A percentile compares a stretch with the other conserved stretches of the same genome.
Evolutionary conservation across 768 basidiomycete genomes (phyloP).

Genomic region (Boletus edulis): DNA sequence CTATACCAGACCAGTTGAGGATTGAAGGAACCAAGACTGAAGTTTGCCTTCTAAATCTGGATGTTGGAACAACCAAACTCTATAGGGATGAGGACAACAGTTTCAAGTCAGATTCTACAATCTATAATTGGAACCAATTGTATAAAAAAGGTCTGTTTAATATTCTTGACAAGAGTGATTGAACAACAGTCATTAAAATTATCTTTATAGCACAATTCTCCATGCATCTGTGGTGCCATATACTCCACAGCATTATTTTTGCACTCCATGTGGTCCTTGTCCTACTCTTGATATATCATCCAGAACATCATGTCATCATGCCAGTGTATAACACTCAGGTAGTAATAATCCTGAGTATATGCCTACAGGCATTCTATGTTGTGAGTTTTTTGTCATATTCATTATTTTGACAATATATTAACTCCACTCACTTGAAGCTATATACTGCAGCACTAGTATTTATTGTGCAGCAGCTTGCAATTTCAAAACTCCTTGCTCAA

Average conservation of each 20-base stretch:
- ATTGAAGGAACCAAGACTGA: not conserved
- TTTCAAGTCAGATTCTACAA: not conserved
- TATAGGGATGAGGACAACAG: not conserved
- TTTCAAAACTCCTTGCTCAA: no score
- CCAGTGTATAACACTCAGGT: not conserved
- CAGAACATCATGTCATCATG: not conserved
- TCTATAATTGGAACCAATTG: not conserved
- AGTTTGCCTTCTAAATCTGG: not conserved
- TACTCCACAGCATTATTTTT: not conserved
- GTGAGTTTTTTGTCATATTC: not conserved
- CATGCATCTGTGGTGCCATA: not conserved
- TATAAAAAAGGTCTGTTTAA: not conserved
- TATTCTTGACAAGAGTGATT: not conserved
- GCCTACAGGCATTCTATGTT: not conserved
- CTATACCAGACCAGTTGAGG: not conserved
- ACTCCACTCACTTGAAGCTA: not conserved
- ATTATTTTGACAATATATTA: no score
- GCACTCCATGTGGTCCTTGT: not conserved
- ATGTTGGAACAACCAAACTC: not conserved
- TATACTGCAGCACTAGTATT: no score
- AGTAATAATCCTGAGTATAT: not conserved
- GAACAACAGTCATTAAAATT: not conserved
- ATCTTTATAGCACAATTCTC: not conserved
- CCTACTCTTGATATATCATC: not conserved
- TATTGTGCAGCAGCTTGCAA: no score